Base-by-base conservation (phyloP, 2,329 filamentous ascomycete genomes). In the Ambrosiella cleistominuta region DNA sequence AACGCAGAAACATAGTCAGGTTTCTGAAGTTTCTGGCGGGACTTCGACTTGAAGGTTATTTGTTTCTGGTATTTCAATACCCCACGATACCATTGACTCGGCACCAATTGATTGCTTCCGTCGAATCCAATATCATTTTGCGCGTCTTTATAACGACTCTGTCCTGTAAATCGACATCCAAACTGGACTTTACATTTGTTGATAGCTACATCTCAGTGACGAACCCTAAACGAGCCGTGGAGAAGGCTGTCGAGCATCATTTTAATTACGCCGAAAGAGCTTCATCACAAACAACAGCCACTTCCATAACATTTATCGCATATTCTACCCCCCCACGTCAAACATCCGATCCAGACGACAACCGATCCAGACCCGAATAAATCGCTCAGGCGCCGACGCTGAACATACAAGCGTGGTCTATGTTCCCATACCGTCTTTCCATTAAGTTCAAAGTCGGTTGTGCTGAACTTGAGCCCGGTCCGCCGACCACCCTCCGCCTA, bases 401-500 rank as follows among this genome's bases (percentile, higher is more conserved):
- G 54, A 57, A 57, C 36, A 27, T 49, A 53, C 17, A 49, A 27
- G 50, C 50, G 40, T 57, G 54, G 55, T 37, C 54, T 45, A 57
- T 50, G 49, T 60, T 47, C 47, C 53, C 12, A 19, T 27, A 51
- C 13, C 35, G 35, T 9, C 47, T 51, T 9, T 35, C 27, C 47
- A 51, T 12, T 54, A 42, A 49, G 47, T 51, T 19, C 56, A 50
- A 53, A 42, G 49, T 12, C 55, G 53, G 58, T 51, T 19, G 50
- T 60, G 40, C 55, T 57, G 35, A 54, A 44, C 11, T 36, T 58
- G 9, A 51, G 17, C 47, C 15, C 47, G 57, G 57, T 60, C 58
- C 36, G 40, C 37, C 50, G 49, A 57, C 55, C 55, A 54, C 50
- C 51, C 53, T 51, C 49, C 56, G 59, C 56, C 56, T 45, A 58